phyloP scores from a whole-genome alignment of 768 basidiomycete genomes.

The Amanita jacksonii region DNA sequence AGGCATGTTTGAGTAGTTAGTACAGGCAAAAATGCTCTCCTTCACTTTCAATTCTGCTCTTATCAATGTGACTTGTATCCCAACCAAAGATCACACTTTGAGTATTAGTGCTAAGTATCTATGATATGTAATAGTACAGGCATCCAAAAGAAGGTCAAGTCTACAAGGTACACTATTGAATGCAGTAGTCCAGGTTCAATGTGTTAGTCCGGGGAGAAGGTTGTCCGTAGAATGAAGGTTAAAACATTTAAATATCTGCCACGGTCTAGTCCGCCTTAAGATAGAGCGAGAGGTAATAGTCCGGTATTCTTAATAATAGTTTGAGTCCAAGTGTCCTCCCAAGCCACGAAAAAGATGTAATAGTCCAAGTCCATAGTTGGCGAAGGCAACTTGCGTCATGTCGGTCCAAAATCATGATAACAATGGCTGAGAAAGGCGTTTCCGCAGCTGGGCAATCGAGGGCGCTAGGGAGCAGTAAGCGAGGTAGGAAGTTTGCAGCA shows the following conservation, averaged over 20 bases:
- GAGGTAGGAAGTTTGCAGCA: slow-evolving; percentile 1
- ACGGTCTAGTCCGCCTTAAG: background rate
- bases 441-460: slow-evolving; percentile 31
- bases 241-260: background rate
- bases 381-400: background rate
- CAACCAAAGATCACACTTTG: no score
- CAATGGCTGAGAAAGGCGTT: slow-evolving; percentile 25
- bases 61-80: no score
- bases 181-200: background rate
- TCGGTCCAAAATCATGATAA: background rate
- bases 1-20: no score
- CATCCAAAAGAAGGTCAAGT: background rate
- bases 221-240: background rate
- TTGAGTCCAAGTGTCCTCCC: background rate
- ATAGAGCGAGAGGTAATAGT: slow-evolving; percentile 1
- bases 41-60: no score
- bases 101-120: background rate
- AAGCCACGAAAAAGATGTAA: background rate
- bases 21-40: no score
- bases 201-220: background rate
- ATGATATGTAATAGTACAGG: background rate
- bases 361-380: slow-evolving; percentile 4
- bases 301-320: slow-evolving; percentile 2
- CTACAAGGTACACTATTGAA: background rate
- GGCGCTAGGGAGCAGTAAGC: slow-evolving; percentile 18